Evolutionary conservation across 2,329 filamentous ascomycete species (phyloP).

Genomic region (Aschersonia sp.): DNA sequence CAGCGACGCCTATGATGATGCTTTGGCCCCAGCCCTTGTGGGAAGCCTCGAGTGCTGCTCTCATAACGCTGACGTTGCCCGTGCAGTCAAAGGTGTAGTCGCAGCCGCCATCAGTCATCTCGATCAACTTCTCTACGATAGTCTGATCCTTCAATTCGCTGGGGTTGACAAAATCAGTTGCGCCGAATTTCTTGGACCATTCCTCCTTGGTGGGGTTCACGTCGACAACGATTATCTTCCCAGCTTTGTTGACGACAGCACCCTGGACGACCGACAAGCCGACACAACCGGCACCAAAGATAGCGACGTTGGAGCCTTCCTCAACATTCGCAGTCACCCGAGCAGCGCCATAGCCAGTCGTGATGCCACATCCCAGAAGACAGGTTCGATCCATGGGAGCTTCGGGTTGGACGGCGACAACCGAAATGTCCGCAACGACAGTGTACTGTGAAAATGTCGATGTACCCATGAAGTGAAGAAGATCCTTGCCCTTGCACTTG

Average conservation of each 20-base stretch:
- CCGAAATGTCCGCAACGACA: conserved; percentile 95
- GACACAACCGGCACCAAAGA: conserved; percentile 94
- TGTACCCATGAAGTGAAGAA: conserved; percentile 98
- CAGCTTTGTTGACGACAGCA: conserved; percentile 68
- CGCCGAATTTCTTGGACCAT: conserved; percentile 89
- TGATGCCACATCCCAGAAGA: conserved; percentile 94
- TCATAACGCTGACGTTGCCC: conserved; percentile 91
- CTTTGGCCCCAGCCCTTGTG: conserved; percentile 99
- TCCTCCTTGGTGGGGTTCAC: conserved; percentile 83
- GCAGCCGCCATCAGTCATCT: conserved; percentile 95
- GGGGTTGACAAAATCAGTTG: conserved; percentile 94
- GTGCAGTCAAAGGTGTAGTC: conserved; percentile 99
- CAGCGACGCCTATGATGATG: conserved; percentile 94
- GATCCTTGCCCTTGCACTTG: conserved; percentile 84
- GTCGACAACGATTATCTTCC: conserved; percentile 58
- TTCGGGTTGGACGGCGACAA: conserved; percentile 79
- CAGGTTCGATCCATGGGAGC: conserved; percentile 95
- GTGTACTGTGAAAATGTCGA: conserved; percentile 99
- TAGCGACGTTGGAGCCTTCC: conserved; percentile 73
- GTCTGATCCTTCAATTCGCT: conserved; percentile 62
- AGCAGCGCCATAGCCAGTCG: conserved; percentile 92
- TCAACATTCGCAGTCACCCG: conserved; percentile 87
- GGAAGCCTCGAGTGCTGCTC: conserved; percentile 87
- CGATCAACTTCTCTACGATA: conserved; percentile 82
- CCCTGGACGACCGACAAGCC: conserved; percentile 93